Conservation (phyloP, 305 asterid genomes). For the Ilex paraguariensis region DNA sequence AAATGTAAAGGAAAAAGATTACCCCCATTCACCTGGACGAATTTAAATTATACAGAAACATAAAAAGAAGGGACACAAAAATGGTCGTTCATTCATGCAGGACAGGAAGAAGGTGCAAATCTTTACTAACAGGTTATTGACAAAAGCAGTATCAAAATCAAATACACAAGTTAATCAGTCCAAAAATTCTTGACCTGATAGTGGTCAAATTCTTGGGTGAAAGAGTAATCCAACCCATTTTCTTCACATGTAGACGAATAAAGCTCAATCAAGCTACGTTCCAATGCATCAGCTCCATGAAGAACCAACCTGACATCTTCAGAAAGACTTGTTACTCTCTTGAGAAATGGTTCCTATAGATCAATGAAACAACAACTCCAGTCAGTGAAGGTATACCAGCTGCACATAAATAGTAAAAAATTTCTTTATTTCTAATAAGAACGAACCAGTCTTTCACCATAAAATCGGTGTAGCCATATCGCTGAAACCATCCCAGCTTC, state of each 20-base stretch:
- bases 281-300: slow-evolving; percentile 79
- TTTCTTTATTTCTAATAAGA: slow-evolving; percentile 12
- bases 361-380: slow-evolving; percentile 15
- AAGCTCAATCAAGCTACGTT: slow-evolving; percentile 55
- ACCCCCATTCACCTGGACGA: too few species aligned
- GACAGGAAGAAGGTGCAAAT: too few species aligned
- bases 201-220: slow-evolving; percentile 43
- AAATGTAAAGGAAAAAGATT: too few species aligned
- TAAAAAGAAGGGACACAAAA: too few species aligned
- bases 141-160: too few species aligned
- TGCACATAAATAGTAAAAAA: slow-evolving; percentile 15
- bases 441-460: slow-evolving; percentile 90
- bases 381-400: slow-evolving; percentile 17
- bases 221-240: slow-evolving; percentile 23
- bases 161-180: background rate
- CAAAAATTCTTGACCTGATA: slow-evolving; percentile 46
- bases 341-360: slow-evolving; percentile 72
- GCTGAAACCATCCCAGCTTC: slow-evolving; percentile 64
- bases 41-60: too few species aligned
- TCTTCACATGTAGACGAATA: slow-evolving; percentile 52
- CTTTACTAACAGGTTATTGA: too few species aligned
- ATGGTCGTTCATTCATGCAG: too few species aligned
- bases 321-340: slow-evolving; percentile 52
- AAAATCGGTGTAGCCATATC: slow-evolving; percentile 61
- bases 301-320: slow-evolving; percentile 80